Evolutionary conservation across 1,139 yeast genomes (phyloP).

Genomic region (Diutina rugosa): DNA sequence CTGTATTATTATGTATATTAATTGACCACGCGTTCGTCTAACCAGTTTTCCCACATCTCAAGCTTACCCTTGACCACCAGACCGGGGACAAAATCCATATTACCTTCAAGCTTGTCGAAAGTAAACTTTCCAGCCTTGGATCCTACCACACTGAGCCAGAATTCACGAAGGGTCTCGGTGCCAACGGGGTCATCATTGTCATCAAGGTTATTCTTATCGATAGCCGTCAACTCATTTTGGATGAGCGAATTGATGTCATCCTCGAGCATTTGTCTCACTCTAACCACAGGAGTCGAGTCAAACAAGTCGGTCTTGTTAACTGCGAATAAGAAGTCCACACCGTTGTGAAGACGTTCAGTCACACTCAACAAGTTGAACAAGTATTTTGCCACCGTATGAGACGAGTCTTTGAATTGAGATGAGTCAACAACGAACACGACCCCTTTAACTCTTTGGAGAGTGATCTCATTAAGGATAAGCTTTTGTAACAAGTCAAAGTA

Average conservation of each 20-base stretch:
- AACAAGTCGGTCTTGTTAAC: constrained; percentile 78
- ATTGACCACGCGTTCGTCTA: constrained; percentile 60
- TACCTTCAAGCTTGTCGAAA: constrained; percentile 61
- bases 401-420: constrained; percentile 12
- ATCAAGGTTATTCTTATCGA: constrained; percentile 20
- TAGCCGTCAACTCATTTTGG: constrained; percentile 28
- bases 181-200: constrained; percentile 13
- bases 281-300: constrained; percentile 59
- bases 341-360: constrained; percentile 49
- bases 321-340: constrained; percentile 62
- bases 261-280: constrained; percentile 48
- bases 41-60: constrained; percentile 63
- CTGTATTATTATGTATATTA: constrained; percentile 6
- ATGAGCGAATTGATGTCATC: constrained; percentile 49
- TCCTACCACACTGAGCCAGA: constrained; percentile 36
- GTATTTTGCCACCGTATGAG: constrained; percentile 31
- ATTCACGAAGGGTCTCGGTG: constrained; percentile 19
- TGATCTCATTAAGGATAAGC: constrained; percentile 28
- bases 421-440: constrained; percentile 61
- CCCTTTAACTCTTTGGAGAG: constrained; percentile 42
- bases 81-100: constrained; percentile 59
- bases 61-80: constrained; percentile 46
- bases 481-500: constrained; percentile 39
- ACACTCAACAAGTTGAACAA: constrained; percentile 40
- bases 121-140: constrained; percentile 24